A percentile compares a stretch with the other conserved stretches of the same genome.
Evolutionary conservation across 2,329 filamentous ascomycete species (phyloP).

Genomic region (Ceratocystis variospora): DNA sequence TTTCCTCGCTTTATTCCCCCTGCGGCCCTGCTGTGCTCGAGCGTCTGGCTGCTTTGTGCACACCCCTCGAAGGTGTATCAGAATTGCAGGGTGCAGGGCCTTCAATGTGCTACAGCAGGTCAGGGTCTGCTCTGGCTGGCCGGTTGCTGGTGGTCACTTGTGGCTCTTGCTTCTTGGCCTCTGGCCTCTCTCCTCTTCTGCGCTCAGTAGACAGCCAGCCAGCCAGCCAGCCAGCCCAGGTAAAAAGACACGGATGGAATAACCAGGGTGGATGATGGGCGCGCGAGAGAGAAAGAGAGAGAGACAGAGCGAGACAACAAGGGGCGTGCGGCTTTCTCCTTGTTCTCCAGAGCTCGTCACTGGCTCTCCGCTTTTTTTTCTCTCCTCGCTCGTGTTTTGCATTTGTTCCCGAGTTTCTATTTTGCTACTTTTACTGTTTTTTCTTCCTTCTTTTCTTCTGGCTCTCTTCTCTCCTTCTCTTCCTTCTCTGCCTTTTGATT

Average conservation of each 20-base stretch:
- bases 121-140: neutral
- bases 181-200: neutral
- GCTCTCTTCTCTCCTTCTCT: neutral
- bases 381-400: neutral
- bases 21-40: neutral
- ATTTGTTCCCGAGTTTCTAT: neutral
- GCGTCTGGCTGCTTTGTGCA: slow-evolving; percentile 2
- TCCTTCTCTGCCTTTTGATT: neutral
- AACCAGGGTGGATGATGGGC: too few relatives aligned
- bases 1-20: neutral
- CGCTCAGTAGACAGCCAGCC: too few relatives aligned
- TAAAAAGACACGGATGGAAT: too few relatives aligned
- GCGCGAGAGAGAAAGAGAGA: neutral
- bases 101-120: neutral
- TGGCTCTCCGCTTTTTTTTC: neutral
- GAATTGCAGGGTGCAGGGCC: neutral
- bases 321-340: neutral
- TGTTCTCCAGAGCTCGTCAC: neutral
- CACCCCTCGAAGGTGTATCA: slow-evolving; percentile 1
- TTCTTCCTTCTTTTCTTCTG: neutral
- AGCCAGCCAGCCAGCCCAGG: too few relatives aligned
- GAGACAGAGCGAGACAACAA: neutral
- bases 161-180: neutral
- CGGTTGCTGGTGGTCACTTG: neutral
- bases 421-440: neutral